phyloP scores from a whole-genome alignment of 192 early-diverging fungal genomes.

The Coemansia sp. region DNA sequence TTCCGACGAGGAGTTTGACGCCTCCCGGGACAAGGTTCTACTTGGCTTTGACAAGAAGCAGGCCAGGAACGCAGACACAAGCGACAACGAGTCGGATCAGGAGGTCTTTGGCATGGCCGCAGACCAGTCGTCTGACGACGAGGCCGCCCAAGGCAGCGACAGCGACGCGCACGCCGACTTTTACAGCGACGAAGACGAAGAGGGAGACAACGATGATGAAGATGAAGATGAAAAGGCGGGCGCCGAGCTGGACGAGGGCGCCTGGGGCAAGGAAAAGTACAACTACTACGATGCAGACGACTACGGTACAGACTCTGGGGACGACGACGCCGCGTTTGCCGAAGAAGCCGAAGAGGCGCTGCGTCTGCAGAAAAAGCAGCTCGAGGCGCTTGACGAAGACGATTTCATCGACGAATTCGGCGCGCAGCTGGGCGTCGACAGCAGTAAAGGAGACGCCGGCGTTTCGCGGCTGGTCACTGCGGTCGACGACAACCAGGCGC shows the following conservation, averaged over 20 bases:
- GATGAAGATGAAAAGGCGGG: conserved; percentile 15
- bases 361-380: conserved; percentile 74
- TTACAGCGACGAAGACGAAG: conserved; percentile 46
- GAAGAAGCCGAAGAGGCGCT: conserved; percentile 89
- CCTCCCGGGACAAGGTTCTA: conserved; percentile 57
- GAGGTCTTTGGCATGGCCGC: conserved; percentile 75
- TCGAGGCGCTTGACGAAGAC: conserved; percentile 75
- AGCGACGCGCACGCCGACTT: neutral
- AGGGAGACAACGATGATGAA: conserved; percentile 47
- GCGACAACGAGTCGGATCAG: conserved; percentile 67
- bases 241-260: conserved; percentile 52
- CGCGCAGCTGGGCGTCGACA: conserved; percentile 49
- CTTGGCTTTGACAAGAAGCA: conserved; percentile 33
- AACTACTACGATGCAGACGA: conserved; percentile 89
- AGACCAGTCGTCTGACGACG: conserved; percentile 27
- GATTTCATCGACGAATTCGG: conserved; percentile 81
- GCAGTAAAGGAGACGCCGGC: conserved; percentile 11
- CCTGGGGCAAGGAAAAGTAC: conserved; percentile 76
- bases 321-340: conserved; percentile 59
- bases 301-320: conserved; percentile 67
- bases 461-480: conserved; percentile 26
- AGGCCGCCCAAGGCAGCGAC: conserved; percentile 41
- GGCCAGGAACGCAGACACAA: conserved; percentile 12
- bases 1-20: conserved; percentile 70
- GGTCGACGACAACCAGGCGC: conserved; percentile 25